Conservation (phyloP, 2,329 filamentous ascomycete species). For the Alternaria triticimaculans region DNA sequence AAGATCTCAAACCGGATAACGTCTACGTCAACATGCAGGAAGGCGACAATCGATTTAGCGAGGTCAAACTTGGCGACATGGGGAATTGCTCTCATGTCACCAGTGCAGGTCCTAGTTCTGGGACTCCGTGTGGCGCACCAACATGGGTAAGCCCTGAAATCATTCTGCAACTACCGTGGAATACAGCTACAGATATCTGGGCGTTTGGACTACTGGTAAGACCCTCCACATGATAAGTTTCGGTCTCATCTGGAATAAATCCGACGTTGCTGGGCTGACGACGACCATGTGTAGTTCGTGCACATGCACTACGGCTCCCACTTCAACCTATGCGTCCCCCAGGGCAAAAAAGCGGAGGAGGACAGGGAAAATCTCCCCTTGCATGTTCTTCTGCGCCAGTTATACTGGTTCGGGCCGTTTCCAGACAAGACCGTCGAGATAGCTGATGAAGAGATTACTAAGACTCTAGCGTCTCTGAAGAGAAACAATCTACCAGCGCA, state of each 20-base stretch:
- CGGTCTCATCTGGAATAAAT: not conserved
- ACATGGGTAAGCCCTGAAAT: not conserved
- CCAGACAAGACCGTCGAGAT: not conserved
- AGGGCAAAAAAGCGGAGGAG: not conserved
- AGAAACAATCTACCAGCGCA: not conserved
- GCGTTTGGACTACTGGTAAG: not conserved
- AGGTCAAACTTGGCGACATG: not conserved
- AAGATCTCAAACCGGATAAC: not conserved
- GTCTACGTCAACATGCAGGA: not conserved
- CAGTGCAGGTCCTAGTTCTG: not conserved
- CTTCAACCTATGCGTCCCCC: not conserved
- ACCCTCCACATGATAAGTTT: not conserved
- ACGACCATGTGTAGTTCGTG: not conserved
- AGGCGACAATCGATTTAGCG: not conserved
- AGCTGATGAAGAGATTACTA: not conserved
- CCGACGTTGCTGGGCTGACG: not conserved
- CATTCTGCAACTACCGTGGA: not conserved
- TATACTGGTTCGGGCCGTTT: not conserved
- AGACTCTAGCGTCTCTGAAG: not conserved
- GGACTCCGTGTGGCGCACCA: not conserved
- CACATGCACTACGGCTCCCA: not conserved
- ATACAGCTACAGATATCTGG: not conserved
- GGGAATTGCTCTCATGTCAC: not conserved
- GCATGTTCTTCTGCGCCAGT: not conserved
- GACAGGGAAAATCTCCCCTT: not conserved